A percentile compares a stretch with the other conserved stretches of the same genome.
These are phyloP conservation scores for Cenchrus fungigraminus DNA, from an alignment of 176 grass and related monocot genomes.

Conservation along the genomic window DNA sequence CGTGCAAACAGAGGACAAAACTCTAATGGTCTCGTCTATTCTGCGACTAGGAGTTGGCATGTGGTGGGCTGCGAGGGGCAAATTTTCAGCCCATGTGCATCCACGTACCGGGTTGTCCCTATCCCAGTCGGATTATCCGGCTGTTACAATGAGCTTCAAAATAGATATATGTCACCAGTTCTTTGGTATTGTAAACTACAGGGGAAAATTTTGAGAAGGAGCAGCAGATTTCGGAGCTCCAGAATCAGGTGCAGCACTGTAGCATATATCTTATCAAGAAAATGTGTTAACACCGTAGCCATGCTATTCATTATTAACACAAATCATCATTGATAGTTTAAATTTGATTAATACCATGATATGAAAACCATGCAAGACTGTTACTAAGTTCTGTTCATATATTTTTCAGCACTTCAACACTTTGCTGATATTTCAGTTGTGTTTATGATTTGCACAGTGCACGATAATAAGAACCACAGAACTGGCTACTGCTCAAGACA, in stretches of 20 bases:
- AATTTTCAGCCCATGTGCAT: too few relatives aligned
- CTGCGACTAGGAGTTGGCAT: too few relatives aligned
- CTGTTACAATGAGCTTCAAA: neutral
- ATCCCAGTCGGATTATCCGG: too few relatives aligned
- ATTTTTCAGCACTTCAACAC: neutral
- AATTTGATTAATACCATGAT: constrained; percentile 14
- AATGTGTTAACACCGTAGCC: neutral
- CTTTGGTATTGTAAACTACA: constrained; percentile 46
- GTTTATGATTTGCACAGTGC: constrained; percentile 60
- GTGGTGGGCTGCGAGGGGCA: too few relatives aligned
- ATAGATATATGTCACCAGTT: neutral
- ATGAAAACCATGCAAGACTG: neutral
- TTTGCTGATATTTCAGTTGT: constrained; percentile 9
- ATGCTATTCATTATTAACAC: constrained; percentile 12
- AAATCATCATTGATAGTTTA: neutral
- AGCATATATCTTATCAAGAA: constrained; percentile 17
- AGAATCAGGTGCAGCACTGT: constrained; percentile 68
- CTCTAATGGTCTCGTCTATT: too few relatives aligned
- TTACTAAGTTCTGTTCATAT: neutral
- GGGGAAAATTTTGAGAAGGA: constrained; percentile 90
- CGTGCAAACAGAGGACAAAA: too few relatives aligned
- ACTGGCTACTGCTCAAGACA: constrained; percentile 90
- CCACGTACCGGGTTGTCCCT: too few relatives aligned
- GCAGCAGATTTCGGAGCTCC: constrained; percentile 80
- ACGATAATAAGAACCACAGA: constrained; percentile 93